A percentile compares a stretch with the other conserved stretches of the same genome.
Evolutionary conservation across 306 rosid genomes (phyloP).

Genomic region (Vigna angularis): DNA sequence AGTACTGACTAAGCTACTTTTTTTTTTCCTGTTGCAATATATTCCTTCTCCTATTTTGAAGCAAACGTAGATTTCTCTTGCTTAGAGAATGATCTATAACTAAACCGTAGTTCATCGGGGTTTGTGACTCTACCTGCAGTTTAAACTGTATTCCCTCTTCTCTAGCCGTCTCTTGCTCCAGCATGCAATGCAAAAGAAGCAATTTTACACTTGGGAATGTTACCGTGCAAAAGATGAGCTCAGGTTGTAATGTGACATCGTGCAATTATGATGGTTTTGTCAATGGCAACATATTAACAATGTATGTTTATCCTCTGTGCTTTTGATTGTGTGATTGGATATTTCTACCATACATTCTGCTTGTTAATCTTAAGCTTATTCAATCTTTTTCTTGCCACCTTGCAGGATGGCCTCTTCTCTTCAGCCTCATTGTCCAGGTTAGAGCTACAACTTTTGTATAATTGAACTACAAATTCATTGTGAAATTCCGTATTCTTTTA

Average conservation of each 20-base stretch:
- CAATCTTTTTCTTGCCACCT: not conserved
- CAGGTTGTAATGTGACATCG: not conserved
- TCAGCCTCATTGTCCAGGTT: constrained; percentile 8
- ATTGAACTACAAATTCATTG: not conserved
- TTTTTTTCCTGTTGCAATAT: not conserved
- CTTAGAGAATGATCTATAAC: not conserved
- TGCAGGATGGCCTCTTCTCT: not conserved
- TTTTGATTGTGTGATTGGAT: not conserved
- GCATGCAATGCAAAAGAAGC: constrained; percentile 4
- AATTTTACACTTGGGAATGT: constrained; percentile 15
- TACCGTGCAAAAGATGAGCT: not conserved
- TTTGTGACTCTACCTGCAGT: not conserved
- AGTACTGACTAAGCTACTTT: constrained; percentile 1
- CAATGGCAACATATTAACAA: not conserved
- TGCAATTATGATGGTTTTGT: constrained; percentile 17
- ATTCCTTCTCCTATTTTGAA: not conserved
- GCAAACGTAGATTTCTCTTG: not conserved
- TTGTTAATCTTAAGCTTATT: not conserved
- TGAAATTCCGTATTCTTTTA: not conserved
- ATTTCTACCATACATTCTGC: not conserved
- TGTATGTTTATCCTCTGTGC: not conserved
- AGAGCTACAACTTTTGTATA: not conserved
- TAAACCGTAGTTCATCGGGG: not conserved
- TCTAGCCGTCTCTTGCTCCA: constrained; percentile 8
- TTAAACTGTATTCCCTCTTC: constrained; percentile 13